Base-by-base conservation (phyloP, 176 grass and related monocot species). In the Hordeum marinum region DNA sequence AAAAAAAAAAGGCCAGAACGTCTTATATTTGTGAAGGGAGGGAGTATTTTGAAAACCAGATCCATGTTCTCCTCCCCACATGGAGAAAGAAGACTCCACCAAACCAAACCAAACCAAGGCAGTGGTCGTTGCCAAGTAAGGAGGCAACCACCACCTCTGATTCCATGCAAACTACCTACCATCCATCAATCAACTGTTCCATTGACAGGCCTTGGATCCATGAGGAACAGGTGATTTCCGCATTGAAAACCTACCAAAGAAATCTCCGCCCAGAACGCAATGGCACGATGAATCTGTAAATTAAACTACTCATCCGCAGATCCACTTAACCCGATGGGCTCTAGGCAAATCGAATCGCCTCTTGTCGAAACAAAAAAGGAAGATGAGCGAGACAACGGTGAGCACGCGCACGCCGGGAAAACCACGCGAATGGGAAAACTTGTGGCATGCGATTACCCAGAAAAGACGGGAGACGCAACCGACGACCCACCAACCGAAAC, bases 111-210 rank as follows among this genome's bases (percentile, higher is more conserved):
- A 79, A 77, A 63, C 59, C 1, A 83, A 74, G 26, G 68, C 3
- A 48, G 20, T 42, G 48, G 68, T 80, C 61, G 37, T 59, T 80
- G 14, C 67, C 54, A 6, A 72, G 75, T 74, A 75, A 87, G 46
- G 36, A 52, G 68, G 24, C 5, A 66, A 26, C 20, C 25, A 37
- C 13, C 25, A 37, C 18, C 26, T n/a, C 4, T 21, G 27, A 50
- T 40, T 60, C 10, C 42, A 3, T 11, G 40, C 11, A 60, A 68
- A 40, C 12, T 36, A 27, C 4, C n/a, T n/a, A n/a, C n/a, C n/a
- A n/a, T n/a, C n/a, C 45, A 57, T 50, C 10, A 58, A 68, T 59
- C 37, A 59, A 90, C 85, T 68, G 75, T 68, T 80, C 31, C 75
- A 90, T 90, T 58, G 23, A 37, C 7, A 13, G 75, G 67, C 74